Percentiles rank a stretch among this genome's conserved stretches.
Evolutionary conservation across 495 filamentous ascomycete species (phyloP).

Genomic region (Pseudoneurospora amorphoporcata): DNA sequence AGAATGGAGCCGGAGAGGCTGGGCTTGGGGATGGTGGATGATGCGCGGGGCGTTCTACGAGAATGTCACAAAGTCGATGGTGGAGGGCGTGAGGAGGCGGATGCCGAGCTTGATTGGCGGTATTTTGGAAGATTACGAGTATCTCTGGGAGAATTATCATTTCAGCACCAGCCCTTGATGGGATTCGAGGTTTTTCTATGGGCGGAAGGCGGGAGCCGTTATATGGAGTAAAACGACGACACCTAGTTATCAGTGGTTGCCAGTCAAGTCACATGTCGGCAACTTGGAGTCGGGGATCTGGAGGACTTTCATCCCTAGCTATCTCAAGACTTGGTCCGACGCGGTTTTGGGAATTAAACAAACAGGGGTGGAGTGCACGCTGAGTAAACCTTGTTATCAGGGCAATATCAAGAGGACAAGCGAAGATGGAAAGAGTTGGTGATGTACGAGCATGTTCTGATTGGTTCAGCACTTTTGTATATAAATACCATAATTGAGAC

Average conservation of each 20-base stretch:
- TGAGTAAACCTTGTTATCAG: neutral
- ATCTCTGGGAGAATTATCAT: conserved; percentile 96
- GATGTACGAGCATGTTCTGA: neutral
- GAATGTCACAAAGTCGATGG: conserved; percentile 75
- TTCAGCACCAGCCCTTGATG: conserved; percentile 48
- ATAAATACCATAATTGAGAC: neutral
- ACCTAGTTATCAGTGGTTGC: neutral
- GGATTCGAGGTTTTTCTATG: neutral
- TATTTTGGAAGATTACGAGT: conserved; percentile 90
- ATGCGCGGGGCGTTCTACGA: conserved; percentile 96
- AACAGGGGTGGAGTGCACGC: neutral
- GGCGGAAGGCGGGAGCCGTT: neutral
- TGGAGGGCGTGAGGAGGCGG: conserved; percentile 58
- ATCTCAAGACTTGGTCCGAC: neutral
- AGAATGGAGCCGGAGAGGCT: conserved; percentile 74
- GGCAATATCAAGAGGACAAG: neutral
- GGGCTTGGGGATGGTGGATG: conserved; percentile 88
- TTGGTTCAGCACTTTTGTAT: neutral
- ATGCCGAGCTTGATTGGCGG: conserved; percentile 70
- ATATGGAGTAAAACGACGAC: neutral
- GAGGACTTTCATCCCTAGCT: neutral
- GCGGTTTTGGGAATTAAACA: neutral
- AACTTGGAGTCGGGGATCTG: neutral
- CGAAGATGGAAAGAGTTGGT: neutral
- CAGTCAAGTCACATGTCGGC: neutral